Evolutionary conservation across 805 yeast genomes (phyloP).

Genomic region (Saturnispora kantuleensis): DNA sequence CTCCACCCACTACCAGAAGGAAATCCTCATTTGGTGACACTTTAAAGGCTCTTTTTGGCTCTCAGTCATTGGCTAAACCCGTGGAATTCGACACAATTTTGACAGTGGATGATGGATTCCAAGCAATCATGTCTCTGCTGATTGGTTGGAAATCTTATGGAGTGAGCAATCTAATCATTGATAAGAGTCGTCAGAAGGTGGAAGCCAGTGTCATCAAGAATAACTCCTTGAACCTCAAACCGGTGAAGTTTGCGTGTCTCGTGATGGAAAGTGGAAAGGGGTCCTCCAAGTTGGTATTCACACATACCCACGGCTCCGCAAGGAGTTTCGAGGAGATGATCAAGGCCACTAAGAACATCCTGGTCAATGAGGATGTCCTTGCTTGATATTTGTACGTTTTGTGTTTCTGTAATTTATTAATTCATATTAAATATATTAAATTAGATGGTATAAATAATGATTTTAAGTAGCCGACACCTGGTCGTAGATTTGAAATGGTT

Average conservation of each 20-base stretch:
- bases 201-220: conserved; percentile 55
- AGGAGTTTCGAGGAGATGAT: conserved; percentile 52
- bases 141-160: conserved; percentile 67
- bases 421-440: neutral
- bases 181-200: conserved; percentile 34
- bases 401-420: neutral
- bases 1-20: conserved; percentile 7
- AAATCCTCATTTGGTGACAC: conserved; percentile 32
- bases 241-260: conserved; percentile 52
- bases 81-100: conserved; percentile 27
- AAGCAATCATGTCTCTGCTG: conserved; percentile 53
- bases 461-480: neutral
- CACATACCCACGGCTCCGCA: conserved; percentile 54
- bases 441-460: neutral
- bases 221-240: conserved; percentile 52
- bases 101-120: conserved; percentile 46
- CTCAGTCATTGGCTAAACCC: conserved; percentile 11
- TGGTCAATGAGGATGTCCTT: conserved; percentile 54
- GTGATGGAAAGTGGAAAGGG: conserved; percentile 32
- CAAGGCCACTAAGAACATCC: conserved; percentile 53
- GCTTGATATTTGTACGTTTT: conserved; percentile 12
- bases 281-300: conserved; percentile 45
- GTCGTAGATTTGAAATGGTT: too few species aligned
- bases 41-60: conserved; percentile 34
- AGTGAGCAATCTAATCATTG: conserved; percentile 42